Percentiles rank a stretch among this genome's conserved stretches.
Conservation (phyloP, 176 grass and related monocot species). For the Aegilops bicornis region DNA sequence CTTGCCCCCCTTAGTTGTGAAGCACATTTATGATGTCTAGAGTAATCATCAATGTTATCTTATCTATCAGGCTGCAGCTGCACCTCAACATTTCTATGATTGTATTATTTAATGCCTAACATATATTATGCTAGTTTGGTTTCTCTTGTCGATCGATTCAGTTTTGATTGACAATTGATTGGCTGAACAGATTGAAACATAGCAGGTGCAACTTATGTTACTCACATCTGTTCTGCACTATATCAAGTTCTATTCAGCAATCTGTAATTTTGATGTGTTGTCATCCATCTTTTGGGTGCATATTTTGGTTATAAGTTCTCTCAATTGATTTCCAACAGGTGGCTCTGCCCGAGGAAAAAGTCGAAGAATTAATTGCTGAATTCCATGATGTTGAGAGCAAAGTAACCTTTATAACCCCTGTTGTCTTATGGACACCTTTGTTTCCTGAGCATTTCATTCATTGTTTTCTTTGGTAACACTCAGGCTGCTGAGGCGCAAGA, state of each 20-base stretch:
- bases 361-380: slow-evolving; percentile 75
- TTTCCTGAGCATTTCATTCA: slow-evolving; percentile 34
- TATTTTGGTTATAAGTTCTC: slow-evolving; percentile 22
- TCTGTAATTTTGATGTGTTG: slow-evolving; percentile 13
- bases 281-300: not conserved
- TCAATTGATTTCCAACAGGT: slow-evolving; percentile 56
- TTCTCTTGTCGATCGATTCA: not conserved
- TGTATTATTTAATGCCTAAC: not conserved
- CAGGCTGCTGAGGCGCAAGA: slow-evolving; percentile 98
- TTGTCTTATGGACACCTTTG: slow-evolving; percentile 19
- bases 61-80: slow-evolving; percentile 6
- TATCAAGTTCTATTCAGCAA: not conserved
- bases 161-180: not conserved
- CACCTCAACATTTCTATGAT: slow-evolving; percentile 9
- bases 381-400: slow-evolving; percentile 92
- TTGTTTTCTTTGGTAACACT: slow-evolving; percentile 23
- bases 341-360: slow-evolving; percentile 69
- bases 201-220: not conserved
- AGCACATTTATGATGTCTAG: slow-evolving; percentile 15
- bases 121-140: not conserved
- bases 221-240: slow-evolving; percentile 20
- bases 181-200: not conserved
- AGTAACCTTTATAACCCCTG: slow-evolving; percentile 51
- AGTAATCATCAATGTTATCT: slow-evolving; percentile 8
- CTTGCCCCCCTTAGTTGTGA: not conserved